Percentiles rank a stretch among this genome's conserved stretches.
phyloP scores from a whole-genome alignment of 768 basidiomycete species.

The Porphyrellus cyaneotinctus region DNA sequence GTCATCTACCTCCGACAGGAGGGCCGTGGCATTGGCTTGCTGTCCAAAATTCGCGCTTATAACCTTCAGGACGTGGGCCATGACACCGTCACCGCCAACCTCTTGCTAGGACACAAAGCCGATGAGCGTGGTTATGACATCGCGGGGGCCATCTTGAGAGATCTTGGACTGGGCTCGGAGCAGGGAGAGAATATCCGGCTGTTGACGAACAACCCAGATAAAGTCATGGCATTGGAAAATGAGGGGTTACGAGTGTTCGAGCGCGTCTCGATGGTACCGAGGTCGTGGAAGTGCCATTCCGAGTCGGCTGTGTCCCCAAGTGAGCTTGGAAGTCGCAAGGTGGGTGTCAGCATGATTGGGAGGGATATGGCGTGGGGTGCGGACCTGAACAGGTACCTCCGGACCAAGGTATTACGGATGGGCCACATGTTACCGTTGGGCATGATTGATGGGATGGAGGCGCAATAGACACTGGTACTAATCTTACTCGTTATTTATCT shows the following conservation, averaged over 20 bases:
- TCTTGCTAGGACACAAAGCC: slow-evolving; percentile 90
- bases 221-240: slow-evolving; percentile 79
- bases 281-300: slow-evolving; percentile 62
- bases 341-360: slow-evolving; percentile 79
- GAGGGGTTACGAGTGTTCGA: slow-evolving; percentile 80
- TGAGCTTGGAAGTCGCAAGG: slow-evolving; percentile 33
- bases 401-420: slow-evolving; percentile 96
- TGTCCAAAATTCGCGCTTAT: slow-evolving; percentile 96
- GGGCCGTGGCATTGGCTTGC: slow-evolving; percentile 92
- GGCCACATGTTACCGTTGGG: slow-evolving; percentile 80
- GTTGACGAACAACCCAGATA: slow-evolving; percentile 98
- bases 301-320: slow-evolving; percentile 4
- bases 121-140: slow-evolving; percentile 93
- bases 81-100: slow-evolving; percentile 97
- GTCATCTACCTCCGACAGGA: slow-evolving; percentile 96
- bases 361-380: slow-evolving; percentile 70
- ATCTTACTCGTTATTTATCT: neutral
- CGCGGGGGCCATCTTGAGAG: slow-evolving; percentile 84
- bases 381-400: slow-evolving; percentile 91
- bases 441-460: slow-evolving; percentile 13
- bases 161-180: slow-evolving; percentile 70
- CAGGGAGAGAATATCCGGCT: slow-evolving; percentile 61
- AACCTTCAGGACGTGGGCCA: slow-evolving; percentile 97
- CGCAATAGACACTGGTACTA: neutral
- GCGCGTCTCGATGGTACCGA: slow-evolving; percentile 91